These are phyloP conservation scores for Funneliformis mosseae DNA, from an alignment of 192 early-diverging fungal genomes.

Conservation along the genomic window DNA sequence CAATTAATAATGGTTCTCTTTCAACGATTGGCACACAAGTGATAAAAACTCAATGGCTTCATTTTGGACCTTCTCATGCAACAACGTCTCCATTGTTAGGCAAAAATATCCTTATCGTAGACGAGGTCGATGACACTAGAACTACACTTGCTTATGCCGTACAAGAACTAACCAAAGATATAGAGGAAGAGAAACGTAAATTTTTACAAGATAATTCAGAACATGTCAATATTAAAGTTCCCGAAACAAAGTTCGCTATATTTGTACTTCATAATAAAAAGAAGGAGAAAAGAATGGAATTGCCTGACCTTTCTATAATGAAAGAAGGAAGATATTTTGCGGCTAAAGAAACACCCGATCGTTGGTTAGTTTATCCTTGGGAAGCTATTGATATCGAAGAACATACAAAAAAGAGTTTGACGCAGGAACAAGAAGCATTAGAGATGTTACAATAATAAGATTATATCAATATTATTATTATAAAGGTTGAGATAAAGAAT, in stretches of 20 bases:
- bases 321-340: conserved; percentile 61
- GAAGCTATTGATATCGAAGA: conserved; percentile 71
- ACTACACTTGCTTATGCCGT: conserved; percentile 74
- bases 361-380: conserved; percentile 78
- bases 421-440: conserved; percentile 2
- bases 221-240: conserved; percentile 38
- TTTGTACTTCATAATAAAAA: conserved; percentile 83
- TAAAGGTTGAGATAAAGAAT: too few species aligned
- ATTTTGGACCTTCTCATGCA: conserved; percentile 64
- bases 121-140: conserved; percentile 80
- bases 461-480: too few species aligned
- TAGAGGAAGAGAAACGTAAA: conserved; percentile 53
- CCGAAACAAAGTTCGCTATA: conserved; percentile 66
- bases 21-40: conserved; percentile 58
- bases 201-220: conserved; percentile 23
- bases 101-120: conserved; percentile 73
- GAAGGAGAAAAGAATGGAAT: conserved; percentile 67
- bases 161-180: conserved; percentile 70
- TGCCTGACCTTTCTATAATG: conserved; percentile 61
- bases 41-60: conserved; percentile 82
- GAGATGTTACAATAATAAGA: not conserved
- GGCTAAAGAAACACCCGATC: conserved; percentile 72
- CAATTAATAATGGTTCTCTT: conserved; percentile 40
- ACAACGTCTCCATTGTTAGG: conserved; percentile 66
- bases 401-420: conserved; percentile 56